These are phyloP conservation scores for Forsythia viridissima DNA, from an alignment of 257 asterid species.

Conservation along the genomic window DNA sequence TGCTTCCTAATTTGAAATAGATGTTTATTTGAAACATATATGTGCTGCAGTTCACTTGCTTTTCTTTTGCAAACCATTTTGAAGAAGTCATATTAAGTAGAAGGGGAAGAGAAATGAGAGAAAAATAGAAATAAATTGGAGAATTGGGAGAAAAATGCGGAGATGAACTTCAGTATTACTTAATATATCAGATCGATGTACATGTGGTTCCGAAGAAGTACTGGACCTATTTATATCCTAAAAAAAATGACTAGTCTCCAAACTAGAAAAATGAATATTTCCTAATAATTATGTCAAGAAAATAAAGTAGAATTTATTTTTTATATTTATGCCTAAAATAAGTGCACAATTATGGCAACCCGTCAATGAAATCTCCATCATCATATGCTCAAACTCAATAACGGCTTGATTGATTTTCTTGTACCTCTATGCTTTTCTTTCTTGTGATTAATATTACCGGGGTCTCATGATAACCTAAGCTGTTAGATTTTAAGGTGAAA, in stretches of 20 bases:
- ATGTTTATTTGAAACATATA: background rate
- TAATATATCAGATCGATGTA: background rate
- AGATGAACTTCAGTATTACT: background rate
- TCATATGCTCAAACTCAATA: background rate
- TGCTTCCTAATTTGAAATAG: background rate
- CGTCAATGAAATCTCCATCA: background rate
- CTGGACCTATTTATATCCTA: background rate
- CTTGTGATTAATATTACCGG: background rate
- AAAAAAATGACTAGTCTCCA: background rate
- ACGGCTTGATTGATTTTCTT: background rate
- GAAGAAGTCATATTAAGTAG: background rate
- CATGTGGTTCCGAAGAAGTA: background rate
- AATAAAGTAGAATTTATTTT: background rate
- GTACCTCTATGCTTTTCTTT: background rate
- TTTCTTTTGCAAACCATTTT: background rate
- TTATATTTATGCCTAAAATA: background rate
- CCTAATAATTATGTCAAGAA: background rate
- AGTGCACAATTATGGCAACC: background rate
- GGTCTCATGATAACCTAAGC: background rate
- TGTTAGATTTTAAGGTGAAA: background rate
- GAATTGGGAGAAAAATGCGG: background rate
- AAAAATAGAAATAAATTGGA: background rate
- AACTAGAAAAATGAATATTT: background rate
- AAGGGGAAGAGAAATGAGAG: background rate
- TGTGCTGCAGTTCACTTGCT: background rate